Percentiles rank a stretch among this genome's conserved stretches.
These are phyloP conservation scores for Stemphylium beticola DNA, from an alignment of 2,329 filamentous ascomycete species.

Conservation along the genomic window DNA sequence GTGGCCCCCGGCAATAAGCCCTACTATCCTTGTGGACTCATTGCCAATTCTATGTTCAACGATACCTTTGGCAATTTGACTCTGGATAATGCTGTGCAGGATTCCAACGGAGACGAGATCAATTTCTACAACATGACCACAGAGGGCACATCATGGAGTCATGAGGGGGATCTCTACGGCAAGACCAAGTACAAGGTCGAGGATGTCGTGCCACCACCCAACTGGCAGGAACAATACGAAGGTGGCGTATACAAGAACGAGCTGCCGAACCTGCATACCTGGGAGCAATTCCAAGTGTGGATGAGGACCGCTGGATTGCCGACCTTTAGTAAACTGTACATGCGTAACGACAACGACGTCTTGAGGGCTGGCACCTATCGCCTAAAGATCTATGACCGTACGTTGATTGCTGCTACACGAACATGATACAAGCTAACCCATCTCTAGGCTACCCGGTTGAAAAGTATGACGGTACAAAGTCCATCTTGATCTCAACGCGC, in stretches of 20 bases:
- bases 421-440: constrained; percentile 27
- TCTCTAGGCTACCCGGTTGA: constrained; percentile 77
- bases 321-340: constrained; percentile 90
- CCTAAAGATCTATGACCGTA: constrained; percentile 79
- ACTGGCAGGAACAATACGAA: constrained; percentile 78
- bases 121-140: constrained; percentile 76
- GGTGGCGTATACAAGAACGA: constrained; percentile 68
- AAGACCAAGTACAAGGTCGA: constrained; percentile 67
- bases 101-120: constrained; percentile 43
- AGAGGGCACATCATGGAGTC: constrained; percentile 82
- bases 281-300: constrained; percentile 95
- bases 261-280: constrained; percentile 74
- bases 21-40: constrained; percentile 93
- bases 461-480: constrained; percentile 84
- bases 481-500: constrained; percentile 84
- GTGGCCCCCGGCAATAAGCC: constrained; percentile 58
- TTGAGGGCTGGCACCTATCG: constrained; percentile 77
- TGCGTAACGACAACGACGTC: constrained; percentile 73
- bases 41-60: constrained; percentile 97
- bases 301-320: constrained; percentile 96
- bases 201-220: constrained; percentile 80
- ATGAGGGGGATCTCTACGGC: constrained; percentile 81
- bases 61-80: constrained; percentile 78
- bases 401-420: constrained; percentile 41
- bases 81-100: constrained; percentile 60